Evolutionary conservation across 2,329 filamentous ascomycete species (phyloP), one percentile per base, ranked within the genome.

Genomic region (Clathrospora elynae): DNA sequence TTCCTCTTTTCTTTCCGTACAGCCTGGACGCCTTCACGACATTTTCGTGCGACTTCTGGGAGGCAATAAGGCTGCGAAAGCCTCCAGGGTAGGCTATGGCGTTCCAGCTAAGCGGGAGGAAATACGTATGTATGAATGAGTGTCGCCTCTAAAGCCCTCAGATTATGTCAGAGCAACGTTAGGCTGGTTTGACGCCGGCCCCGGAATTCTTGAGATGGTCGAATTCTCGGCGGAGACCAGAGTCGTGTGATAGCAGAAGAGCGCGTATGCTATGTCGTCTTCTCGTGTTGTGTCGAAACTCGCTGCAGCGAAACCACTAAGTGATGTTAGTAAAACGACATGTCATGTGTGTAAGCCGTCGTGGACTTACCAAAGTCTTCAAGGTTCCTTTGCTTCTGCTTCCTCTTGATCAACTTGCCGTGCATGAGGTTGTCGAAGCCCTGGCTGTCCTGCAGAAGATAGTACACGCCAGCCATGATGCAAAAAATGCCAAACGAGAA

Each of bases 381-480:
- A 53, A 92, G 80, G 31, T 85, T 88, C 61, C 88, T 81, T 76
- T 92, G 88, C 80, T 89, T 91, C 73, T 85, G 80, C 74, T 83
- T 86, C 72, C 85, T 84, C 80, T 90, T 90, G 57, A 83, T 83
- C 51, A 84, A 87, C 78, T 91, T 91, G 68, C 89, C 88, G 75
- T 95, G 89, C 87, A 95, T 93, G 53, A 95, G 79, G 77, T 93
- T 92, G 75, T 95, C 88, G 72, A 95, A 95, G 51, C 86, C 85
- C 50, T 81, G 74, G 64, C 84, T 90, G 70, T 87, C 87, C 71
- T 92, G 85, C 66, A 95, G 56, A 64, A 93, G 80, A 77, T 90
- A 91, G 75, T 88, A 88, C 12, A 86, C 73, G 69, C 82, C 84
- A 64, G 84, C 87, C 81, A 92, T 84, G 66, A 90, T 80, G 69